Conservation (phyloP, 805 yeast species). For the Wickerhamiella cacticola region DNA sequence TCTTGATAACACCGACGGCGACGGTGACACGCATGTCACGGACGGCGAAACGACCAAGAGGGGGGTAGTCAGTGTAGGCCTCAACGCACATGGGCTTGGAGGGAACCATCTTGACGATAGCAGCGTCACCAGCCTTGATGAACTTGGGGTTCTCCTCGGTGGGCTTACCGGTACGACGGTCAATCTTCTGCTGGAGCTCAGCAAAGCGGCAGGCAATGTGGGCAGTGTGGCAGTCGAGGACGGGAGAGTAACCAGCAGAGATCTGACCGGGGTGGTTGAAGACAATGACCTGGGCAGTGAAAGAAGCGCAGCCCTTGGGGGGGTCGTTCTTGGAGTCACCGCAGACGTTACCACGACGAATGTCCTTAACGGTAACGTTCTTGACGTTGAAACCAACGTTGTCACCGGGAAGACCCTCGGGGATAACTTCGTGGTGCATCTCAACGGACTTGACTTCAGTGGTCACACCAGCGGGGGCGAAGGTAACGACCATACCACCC, state of each 20-base stretch:
- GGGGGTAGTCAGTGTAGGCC: conserved; percentile 89
- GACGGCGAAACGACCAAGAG: conserved; percentile 95
- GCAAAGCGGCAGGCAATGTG: conserved; percentile 86
- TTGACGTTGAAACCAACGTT: conserved; percentile 83
- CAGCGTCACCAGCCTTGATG: conserved; percentile 94
- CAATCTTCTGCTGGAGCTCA: conserved; percentile 69
- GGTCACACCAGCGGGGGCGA: conserved; percentile 84
- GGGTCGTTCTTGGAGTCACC: conserved; percentile 88
- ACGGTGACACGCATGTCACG: conserved; percentile 99
- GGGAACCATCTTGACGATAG: conserved; percentile 80
- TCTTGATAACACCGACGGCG: conserved; percentile 98
- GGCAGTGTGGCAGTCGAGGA: conserved; percentile 85
- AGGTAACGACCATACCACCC: conserved; percentile 82
- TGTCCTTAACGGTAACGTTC: conserved; percentile 80
- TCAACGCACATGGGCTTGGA: conserved; percentile 92
- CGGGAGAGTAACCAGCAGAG: conserved; percentile 85
- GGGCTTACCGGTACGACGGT: conserved; percentile 87
- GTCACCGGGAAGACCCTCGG: conserved; percentile 82
- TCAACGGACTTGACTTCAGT: conserved; percentile 84
- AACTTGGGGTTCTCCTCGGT: conserved; percentile 82
- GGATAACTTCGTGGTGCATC: conserved; percentile 75
- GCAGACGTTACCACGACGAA: conserved; percentile 86
- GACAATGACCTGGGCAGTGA: conserved; percentile 77
- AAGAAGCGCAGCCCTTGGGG: conserved; percentile 65
- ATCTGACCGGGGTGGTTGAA: conserved; percentile 90